These are phyloP conservation scores for Aureobasidium lini DNA, from an alignment of 2,329 filamentous ascomycete genomes.

Conservation along the genomic window DNA sequence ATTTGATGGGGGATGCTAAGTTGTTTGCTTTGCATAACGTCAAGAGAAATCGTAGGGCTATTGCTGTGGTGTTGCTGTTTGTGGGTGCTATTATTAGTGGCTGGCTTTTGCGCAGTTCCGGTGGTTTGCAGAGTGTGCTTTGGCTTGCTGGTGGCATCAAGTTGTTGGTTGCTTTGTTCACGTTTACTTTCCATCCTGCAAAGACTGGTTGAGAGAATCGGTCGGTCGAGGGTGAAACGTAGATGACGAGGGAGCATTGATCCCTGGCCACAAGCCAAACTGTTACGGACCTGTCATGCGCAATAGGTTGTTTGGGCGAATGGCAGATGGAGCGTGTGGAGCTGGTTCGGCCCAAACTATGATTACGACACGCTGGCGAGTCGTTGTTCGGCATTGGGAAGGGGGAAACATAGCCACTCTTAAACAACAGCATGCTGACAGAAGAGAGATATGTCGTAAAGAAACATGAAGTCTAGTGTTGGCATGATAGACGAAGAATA, in stretches of 20 bases:
- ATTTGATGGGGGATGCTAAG: slow-evolving; percentile 45
- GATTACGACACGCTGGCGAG: too few relatives aligned
- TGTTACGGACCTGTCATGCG: too few relatives aligned
- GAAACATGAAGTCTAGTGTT: too few relatives aligned
- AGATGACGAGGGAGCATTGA: neutral
- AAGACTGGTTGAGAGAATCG: neutral
- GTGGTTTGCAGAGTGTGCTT: slow-evolving; percentile 36
- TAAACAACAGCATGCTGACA: too few relatives aligned
- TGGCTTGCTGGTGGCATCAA: slow-evolving; percentile 44
- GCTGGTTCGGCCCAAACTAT: too few relatives aligned
- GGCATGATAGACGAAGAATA: too few relatives aligned
- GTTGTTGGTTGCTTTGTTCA: slow-evolving; percentile 30
- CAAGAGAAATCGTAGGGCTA: slow-evolving; percentile 44
- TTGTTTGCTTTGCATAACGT: slow-evolving; percentile 42
- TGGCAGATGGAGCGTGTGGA: too few relatives aligned
- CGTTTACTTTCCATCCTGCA: slow-evolving; percentile 16
- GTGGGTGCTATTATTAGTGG: slow-evolving; percentile 42
- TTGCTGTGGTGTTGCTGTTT: slow-evolving; percentile 40
- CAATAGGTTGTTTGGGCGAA: too few relatives aligned
- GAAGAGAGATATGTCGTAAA: too few relatives aligned
- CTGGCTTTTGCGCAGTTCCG: slow-evolving; percentile 40
- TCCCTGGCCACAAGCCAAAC: too few relatives aligned
- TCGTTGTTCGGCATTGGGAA: too few relatives aligned
- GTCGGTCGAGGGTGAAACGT: neutral
- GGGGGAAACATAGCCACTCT: too few relatives aligned